Conservation (phyloP, 2,329 filamentous ascomycete species). For the Endoconidiophora polonica region DNA sequence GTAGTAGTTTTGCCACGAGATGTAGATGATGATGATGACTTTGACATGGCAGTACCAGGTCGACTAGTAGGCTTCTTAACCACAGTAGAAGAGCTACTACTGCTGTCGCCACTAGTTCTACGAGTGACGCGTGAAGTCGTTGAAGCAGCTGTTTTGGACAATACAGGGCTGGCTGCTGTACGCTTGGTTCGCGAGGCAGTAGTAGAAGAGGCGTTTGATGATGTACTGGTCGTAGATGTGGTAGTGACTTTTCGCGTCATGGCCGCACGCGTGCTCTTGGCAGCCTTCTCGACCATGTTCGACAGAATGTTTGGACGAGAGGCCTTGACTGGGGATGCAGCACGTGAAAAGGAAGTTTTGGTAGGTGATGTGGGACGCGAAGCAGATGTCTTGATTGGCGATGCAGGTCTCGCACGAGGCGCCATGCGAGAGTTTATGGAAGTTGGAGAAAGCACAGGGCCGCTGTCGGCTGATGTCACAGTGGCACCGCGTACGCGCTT, state of each 20-base stretch:
- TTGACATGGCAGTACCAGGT: slow-evolving; percentile 23
- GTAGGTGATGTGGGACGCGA: slow-evolving; percentile 23
- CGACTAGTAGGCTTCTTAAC: slow-evolving; percentile 33
- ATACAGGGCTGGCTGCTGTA: slow-evolving; percentile 14
- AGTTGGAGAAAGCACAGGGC: slow-evolving; percentile 61
- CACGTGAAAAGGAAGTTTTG: slow-evolving; percentile 30
- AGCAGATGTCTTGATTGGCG: slow-evolving; percentile 15
- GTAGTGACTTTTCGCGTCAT: slow-evolving; percentile 29
- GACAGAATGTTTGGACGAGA: slow-evolving; percentile 25
- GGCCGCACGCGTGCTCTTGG: slow-evolving; percentile 37
- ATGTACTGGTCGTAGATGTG: slow-evolving; percentile 28
- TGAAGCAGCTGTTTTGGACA: slow-evolving; percentile 25
- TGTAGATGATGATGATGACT: slow-evolving; percentile 16
- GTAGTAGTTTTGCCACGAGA: slow-evolving; percentile 28
- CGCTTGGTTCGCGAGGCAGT: slow-evolving; percentile 14
- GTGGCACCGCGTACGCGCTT: slow-evolving; percentile 37
- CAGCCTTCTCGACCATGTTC: slow-evolving; percentile 40
- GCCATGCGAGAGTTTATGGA: slow-evolving; percentile 62
- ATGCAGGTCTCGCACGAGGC: slow-evolving; percentile 19
- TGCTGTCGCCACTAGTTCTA: slow-evolving; percentile 44
- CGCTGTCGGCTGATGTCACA: slow-evolving; percentile 26
- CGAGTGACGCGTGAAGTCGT: slow-evolving; percentile 33
- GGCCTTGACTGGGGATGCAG: slow-evolving; percentile 46
- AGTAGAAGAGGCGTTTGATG: slow-evolving; percentile 26
- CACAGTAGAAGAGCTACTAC: slow-evolving; percentile 47